Evolutionary conservation across 176 grass and related monocot species (phyloP), one percentile per base, ranked within the genome.

Genomic region (Oryza brachyantha): DNA sequence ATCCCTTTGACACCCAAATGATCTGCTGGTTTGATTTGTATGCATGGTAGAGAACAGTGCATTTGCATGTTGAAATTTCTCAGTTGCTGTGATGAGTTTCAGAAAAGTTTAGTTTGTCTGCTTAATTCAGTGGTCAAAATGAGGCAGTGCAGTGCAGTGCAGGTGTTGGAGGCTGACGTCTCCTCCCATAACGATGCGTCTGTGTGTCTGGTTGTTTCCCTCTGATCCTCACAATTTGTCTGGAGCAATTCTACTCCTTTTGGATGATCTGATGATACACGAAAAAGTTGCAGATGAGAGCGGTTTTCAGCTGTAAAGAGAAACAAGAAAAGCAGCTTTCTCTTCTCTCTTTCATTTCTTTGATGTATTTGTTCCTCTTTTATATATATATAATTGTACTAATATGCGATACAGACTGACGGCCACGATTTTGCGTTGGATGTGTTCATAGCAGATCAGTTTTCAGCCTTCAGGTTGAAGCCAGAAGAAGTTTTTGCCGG

Each of bases 221-320:
- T 83, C 8, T 73, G 68, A 64, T 79, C 80, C 80, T 61, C 86
- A 31, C 60, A 78, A 61, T 73, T 83, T 61, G 21, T 76, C 50
- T 29, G 72, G 28, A 21, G 27, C 48, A 61, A 60, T 69, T 61
- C 11, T 27, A 36, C 64, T 76, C 50, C 50, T 84, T 61, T 55
- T 31, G 37, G 85, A n/a, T 78, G 66, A 41, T 78, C 79, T 72
- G 73, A 78, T 36, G 58, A 78, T 72, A 72, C 79, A 87, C 79
- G 45, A 22, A 73, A 87, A 78, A 73, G 78, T 45, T 24, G 64
- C 64, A 17, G 28, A 38, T 0, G 0, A 81, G 57, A 76, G 41
- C 57, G 39, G 79, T 83, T 78, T 87, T 87, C 74, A 87, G 74
- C 85, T 87, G 74, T 77, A 85, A 85, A 88, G 81, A 81, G 66